Base-by-base conservation (phyloP, 257 asterid species). In the Primulina huaijiensis region DNA sequence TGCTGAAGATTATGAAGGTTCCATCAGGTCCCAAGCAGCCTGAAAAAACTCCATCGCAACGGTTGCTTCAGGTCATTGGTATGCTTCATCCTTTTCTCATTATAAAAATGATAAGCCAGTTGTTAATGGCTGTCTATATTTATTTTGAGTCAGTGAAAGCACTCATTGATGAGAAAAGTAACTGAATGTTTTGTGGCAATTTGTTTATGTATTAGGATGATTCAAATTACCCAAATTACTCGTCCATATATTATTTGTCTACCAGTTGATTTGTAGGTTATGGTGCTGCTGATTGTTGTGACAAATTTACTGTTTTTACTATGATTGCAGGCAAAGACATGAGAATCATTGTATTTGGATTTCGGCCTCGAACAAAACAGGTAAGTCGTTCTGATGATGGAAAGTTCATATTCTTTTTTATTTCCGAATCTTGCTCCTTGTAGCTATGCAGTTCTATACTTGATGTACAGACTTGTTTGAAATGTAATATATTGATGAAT, bases 331-430 rank as follows among this genome's bases (percentile, higher is more conserved):
- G 97, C 72, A 93, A 89, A 80, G 99, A 93, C 81, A 87, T 93
- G 97, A 87, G 99, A 78, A 87, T 86, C 30, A 85, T 93, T 74
- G 97, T 93, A 62, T 93, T 87, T 73, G 94, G 97, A 50, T 93
- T 93, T 85, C 95, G 91, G 67, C 92, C 99, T 73, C 87, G 92
- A 74, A 89, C 99, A 40, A 89, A 86, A 83, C 97, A 90, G 99
- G 99, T 89, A 27, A 75, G 81, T 73, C 61, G 64, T 80, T 78
- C 65, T 73, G 77, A 59, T 52, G 68, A 9, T 57, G 77, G 71
- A 64, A 69, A 62, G 62, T 59, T 63, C 38, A 58, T 75, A 58
- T 72, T 68, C 61, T 72, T 67, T 37, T 70, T 35, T 35, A 60
- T 67, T 33, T 70, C 34, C 43, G 60, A 35, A 57, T 60, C 20